phyloP scores from a whole-genome alignment of 352 stramenopile genomes.

The Globisporangium perplexum region DNA sequence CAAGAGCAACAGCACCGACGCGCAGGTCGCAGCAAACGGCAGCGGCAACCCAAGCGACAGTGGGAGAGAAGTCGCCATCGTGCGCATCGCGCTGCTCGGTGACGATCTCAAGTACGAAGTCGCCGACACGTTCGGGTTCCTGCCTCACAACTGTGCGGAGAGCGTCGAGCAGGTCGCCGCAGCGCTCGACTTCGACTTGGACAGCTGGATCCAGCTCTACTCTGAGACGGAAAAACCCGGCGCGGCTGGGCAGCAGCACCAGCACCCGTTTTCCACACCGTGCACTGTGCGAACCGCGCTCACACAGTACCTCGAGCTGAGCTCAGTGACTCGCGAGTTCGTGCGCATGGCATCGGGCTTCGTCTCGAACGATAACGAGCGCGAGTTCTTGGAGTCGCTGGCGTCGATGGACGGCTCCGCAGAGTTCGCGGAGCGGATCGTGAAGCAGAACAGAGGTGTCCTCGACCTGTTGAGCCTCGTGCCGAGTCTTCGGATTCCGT shows the following conservation, averaged over 20 bases:
- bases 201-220: conserved; percentile 73
- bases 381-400: conserved; percentile 37
- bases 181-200: conserved; percentile 72
- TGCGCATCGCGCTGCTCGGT: conserved; percentile 49
- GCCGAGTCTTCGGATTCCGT: conserved; percentile 34
- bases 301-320: conserved; percentile 88
- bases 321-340: conserved; percentile 52
- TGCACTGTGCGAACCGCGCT: conserved; percentile 87
- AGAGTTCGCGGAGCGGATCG: conserved; percentile 81
- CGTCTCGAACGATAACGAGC: conserved; percentile 29
- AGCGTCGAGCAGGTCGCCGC: conserved; percentile 69
- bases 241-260: not conserved
- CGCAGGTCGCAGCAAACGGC: not conserved
- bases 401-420: conserved; percentile 59
- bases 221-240: conserved; percentile 10
- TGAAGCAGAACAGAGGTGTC: conserved; percentile 62
- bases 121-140: conserved; percentile 85
- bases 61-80: conserved; percentile 19
- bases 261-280: conserved; percentile 83
- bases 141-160: conserved; percentile 57
- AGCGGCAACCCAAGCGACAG: not conserved
- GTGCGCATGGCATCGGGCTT: conserved; percentile 49
- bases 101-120: conserved; percentile 60
- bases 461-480: conserved; percentile 68
- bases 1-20: not conserved